Evolutionary conservation across 2,329 filamentous ascomycete species (phyloP).

Genomic region (Apiospora hydei): DNA sequence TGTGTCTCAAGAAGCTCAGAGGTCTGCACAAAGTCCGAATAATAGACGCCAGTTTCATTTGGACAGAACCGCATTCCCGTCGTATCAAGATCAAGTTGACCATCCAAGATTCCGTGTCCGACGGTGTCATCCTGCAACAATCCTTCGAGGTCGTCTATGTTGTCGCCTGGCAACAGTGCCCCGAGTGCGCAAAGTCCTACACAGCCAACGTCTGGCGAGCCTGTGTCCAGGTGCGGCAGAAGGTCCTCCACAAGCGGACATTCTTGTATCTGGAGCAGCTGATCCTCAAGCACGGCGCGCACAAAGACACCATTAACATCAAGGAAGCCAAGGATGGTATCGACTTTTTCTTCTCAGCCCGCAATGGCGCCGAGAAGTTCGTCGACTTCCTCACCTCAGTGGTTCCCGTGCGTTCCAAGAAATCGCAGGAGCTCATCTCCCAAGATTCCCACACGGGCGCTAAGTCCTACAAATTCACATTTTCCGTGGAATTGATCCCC

Average conservation of each 20-base stretch:
- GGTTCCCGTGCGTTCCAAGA: conserved; percentile 78
- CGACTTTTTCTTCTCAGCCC: conserved; percentile 90
- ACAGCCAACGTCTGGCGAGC: conserved; percentile 97
- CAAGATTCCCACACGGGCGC: conserved; percentile 90
- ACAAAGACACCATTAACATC: conserved; percentile 95
- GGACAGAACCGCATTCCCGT: conserved; percentile 96
- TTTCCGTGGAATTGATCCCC: conserved; percentile 86
- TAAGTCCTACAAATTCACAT: conserved; percentile 95
- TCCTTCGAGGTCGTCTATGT: conserved; percentile 94
- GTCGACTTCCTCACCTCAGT: conserved; percentile 89
- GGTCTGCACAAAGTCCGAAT: conserved; percentile 90
- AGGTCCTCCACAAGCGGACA: conserved; percentile 91
- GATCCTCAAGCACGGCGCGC: conserved; percentile 91
- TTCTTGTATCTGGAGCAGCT: conserved; percentile 83
- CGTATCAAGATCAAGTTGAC: conserved; percentile 95
- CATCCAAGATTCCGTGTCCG: conserved; percentile 74
- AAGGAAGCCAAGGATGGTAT: conserved; percentile 96
- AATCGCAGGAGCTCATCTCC: conserved; percentile 92
- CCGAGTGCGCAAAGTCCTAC: conserved; percentile 94
- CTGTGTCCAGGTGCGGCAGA: conserved; percentile 92
- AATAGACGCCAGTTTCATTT: conserved; percentile 95
- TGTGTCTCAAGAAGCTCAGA: conserved; percentile 88
- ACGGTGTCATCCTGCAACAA: conserved; percentile 80
- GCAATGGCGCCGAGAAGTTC: conserved; percentile 92
- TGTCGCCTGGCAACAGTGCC: conserved; percentile 90